These are phyloP conservation scores for Symbiodinium natans DNA, from an alignment of 73 alveolate species.

Conservation along the genomic window DNA sequence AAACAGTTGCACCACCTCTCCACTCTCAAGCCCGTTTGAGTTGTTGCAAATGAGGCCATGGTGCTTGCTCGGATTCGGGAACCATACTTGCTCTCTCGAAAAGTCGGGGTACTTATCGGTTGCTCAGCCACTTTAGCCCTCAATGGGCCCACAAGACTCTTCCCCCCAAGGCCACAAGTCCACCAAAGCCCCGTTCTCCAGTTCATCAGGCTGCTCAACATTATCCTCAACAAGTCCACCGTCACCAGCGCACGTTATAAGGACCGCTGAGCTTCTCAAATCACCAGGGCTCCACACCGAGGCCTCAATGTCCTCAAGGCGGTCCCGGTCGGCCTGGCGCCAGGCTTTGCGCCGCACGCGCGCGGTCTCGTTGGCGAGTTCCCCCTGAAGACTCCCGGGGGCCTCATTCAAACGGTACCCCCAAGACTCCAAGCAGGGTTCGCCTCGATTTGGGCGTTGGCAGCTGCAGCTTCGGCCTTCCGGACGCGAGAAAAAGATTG, in stretches of 20 bases:
- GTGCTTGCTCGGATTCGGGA: too few species aligned
- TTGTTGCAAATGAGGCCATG: too few species aligned
- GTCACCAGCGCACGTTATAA: not conserved
- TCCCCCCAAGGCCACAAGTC: not conserved
- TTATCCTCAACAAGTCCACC: not conserved
- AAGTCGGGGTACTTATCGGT: too few species aligned
- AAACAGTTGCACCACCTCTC: too few species aligned
- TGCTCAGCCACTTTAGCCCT: too few species aligned
- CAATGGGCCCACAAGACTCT: not conserved
- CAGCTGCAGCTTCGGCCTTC: not conserved
- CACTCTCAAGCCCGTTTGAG: too few species aligned
- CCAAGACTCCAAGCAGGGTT: too few species aligned
- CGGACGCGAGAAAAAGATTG: too few species aligned
- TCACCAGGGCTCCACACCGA: not conserved
- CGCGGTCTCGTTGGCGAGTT: too few species aligned
- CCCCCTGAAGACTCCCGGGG: too few species aligned
- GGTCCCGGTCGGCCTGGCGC: not conserved
- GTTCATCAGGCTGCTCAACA: not conserved
- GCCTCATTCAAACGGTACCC: too few species aligned
- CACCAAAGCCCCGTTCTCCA: not conserved
- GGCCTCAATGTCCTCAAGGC: not conserved
- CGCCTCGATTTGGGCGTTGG: not conserved
- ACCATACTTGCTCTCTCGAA: too few species aligned
- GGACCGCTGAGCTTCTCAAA: not conserved
- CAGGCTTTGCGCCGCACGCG: not conserved